Base-by-base conservation (phyloP, 257 asterid species). In the Solanum stenotomum region DNA sequence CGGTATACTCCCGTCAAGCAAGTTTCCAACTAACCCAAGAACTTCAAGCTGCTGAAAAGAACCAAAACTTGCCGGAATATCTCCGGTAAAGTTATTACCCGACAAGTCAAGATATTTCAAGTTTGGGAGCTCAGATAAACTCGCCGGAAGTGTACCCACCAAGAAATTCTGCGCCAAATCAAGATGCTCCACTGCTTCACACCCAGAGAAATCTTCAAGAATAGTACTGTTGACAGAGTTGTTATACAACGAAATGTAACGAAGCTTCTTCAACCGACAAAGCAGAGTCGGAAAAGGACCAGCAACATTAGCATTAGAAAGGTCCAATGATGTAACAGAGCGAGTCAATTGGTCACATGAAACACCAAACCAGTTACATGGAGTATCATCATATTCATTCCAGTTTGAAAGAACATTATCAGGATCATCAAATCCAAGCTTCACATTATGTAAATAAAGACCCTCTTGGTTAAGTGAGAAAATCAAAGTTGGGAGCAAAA, bases 71-170 rank as follows among this genome's bases (percentile, higher is more conserved):
- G 89, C 94, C 59, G 99, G 99, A 14, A 97, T 96, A 34, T 84
- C 72, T 31, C 99, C 99, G 90, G 99, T 95, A 68, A 97, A 95
- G 91, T 97, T 97, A 67, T 97, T 97, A 8, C 99, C 99, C 5
- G 96, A 92, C 82, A 97, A 93, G 90, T 96, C 99, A 27, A 97
- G 98, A 89, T 95, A 92, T 85, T 91, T 94, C 33, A 97, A 89
- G 61, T 90, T 93, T 10, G 97, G 96, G 23, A 97, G 95, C 67
- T 90, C 94, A 2, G 98, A 89, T 3, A 97, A 46, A 68, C 82
- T 78, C 35, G 29, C 76, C 8, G 99, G 98, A 22, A 96, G 92
- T 14, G 87, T 87, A 25, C 99, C 99, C 49, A 97, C 95, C 27
- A 97, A 74, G 85, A 91, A 94, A 78, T 97, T 97, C 92, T 96